These are phyloP conservation scores for Brassica carinata DNA, from an alignment of 345 rosid genomes.

Conservation along the genomic window DNA sequence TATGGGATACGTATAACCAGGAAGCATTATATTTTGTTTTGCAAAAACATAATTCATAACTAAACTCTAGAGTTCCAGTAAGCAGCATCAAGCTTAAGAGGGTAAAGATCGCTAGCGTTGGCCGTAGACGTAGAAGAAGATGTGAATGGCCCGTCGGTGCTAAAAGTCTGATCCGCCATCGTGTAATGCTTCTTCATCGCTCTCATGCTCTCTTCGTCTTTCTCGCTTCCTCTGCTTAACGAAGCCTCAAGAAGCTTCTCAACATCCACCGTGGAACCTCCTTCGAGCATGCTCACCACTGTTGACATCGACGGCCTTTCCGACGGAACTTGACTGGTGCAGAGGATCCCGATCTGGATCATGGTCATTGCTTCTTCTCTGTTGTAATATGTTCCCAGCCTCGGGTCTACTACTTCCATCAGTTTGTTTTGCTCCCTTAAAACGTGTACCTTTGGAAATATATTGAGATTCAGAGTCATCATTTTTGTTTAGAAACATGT, in stretches of 20 bases:
- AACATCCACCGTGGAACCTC: conserved; percentile 38
- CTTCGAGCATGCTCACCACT: conserved; percentile 66
- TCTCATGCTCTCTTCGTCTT: conserved; percentile 28
- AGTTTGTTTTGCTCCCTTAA: conserved; percentile 18
- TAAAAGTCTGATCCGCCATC: conserved; percentile 12
- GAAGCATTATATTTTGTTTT: no score
- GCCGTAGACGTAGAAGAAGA: conserved; percentile 40
- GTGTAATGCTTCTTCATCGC: conserved; percentile 44
- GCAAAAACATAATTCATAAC: background rate
- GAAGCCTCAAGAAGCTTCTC: conserved; percentile 38
- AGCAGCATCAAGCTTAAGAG: conserved; percentile 13
- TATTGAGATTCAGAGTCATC: background rate
- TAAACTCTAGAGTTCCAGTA: background rate
- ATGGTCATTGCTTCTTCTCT: conserved; percentile 42
- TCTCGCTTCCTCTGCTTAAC: conserved; percentile 11
- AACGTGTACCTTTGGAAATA: conserved; percentile 38
- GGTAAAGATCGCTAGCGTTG: conserved; percentile 43
- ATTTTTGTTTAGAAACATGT: background rate
- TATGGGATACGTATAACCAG: no score
- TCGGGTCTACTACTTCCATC: conserved; percentile 47
- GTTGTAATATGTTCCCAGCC: conserved; percentile 36
- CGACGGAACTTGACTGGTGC: conserved; percentile 44
- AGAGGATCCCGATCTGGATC: conserved; percentile 51
- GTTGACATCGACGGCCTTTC: conserved; percentile 57
- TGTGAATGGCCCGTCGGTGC: conserved; percentile 37